Percentiles rank a stretch among this genome's conserved stretches.
Conservation (phyloP, 1,284 basidiomycete genomes). For the Pterulicium gracile region DNA sequence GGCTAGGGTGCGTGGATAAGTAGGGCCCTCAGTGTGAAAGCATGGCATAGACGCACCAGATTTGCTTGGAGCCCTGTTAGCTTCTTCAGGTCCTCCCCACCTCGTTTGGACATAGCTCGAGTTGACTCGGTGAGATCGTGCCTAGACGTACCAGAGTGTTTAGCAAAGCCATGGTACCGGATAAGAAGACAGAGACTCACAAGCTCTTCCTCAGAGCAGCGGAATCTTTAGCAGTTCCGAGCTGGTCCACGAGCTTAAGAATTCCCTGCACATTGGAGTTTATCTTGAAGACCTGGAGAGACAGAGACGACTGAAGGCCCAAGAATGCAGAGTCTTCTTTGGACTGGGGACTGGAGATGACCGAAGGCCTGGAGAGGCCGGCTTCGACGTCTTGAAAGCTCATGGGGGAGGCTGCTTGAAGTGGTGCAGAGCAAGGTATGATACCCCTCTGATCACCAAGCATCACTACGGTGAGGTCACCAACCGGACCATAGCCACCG, state of each 20-base stretch:
- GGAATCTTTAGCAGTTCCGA: constrained; percentile 76
- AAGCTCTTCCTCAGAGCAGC: constrained; percentile 65
- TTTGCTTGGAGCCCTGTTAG: constrained; percentile 58
- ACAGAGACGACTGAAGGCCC: constrained; percentile 74
- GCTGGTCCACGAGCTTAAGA: constrained; percentile 83
- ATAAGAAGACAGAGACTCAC: constrained; percentile 38
- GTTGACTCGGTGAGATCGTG: constrained; percentile 92
- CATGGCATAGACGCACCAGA: constrained; percentile 34
- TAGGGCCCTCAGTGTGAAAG: constrained; percentile 3
- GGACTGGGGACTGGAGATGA: constrained; percentile 33
- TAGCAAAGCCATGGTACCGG: background rate
- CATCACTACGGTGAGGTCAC: too few species aligned
- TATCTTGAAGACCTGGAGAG: constrained; percentile 97
- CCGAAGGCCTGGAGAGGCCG: constrained; percentile 37
- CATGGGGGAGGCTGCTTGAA: too few species aligned
- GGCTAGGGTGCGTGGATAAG: constrained; percentile 31
- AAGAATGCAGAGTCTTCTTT: constrained; percentile 67
- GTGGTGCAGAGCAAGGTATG: too few species aligned
- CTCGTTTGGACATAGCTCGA: constrained; percentile 87
- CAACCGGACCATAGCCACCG: too few species aligned
- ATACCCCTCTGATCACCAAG: too few species aligned
- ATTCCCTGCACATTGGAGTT: constrained; percentile 96
- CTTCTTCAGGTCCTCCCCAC: constrained; percentile 86
- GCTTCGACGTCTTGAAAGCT: constrained; percentile 75
- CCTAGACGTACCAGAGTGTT: constrained; percentile 20